phyloP scores from a whole-genome alignment of 2,329 filamentous ascomycete genomes.

The Xylariaceae sp. region DNA sequence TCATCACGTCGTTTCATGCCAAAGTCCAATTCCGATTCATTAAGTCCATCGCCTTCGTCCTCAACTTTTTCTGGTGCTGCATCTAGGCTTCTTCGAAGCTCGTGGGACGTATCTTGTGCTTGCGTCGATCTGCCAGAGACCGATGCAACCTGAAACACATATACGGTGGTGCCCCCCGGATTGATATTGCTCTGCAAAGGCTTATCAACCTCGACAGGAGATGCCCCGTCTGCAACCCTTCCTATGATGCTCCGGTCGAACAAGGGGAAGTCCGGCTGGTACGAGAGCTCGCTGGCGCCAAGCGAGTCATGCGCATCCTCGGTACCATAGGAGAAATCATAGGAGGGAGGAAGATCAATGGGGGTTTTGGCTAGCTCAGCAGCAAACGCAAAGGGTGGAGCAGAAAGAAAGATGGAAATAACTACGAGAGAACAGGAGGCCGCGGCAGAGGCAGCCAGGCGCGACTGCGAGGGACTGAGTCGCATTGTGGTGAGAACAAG shows the following conservation, averaged over 20 bases:
- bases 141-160: constrained; percentile 55
- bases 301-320: constrained; percentile 17
- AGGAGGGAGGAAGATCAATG: constrained; percentile 19
- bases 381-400: constrained; percentile 57
- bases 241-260: constrained; percentile 61
- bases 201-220: constrained; percentile 59
- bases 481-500: constrained; percentile 41
- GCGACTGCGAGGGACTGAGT: constrained; percentile 65
- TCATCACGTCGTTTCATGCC: constrained; percentile 27
- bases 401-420: constrained; percentile 56
- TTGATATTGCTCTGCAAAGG: constrained; percentile 54
- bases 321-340: constrained; percentile 20
- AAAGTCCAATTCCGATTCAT: constrained; percentile 14
- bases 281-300: constrained; percentile 33
- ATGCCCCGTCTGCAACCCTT: constrained; percentile 49
- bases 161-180: constrained; percentile 58
- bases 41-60: constrained; percentile 19
- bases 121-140: constrained; percentile 40
- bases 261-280: constrained; percentile 56
- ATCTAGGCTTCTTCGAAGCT: constrained; percentile 27
- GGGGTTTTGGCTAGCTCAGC: constrained; percentile 40
- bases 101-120: constrained; percentile 17
- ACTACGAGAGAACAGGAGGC: constrained; percentile 55
- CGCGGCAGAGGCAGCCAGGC: constrained; percentile 61
- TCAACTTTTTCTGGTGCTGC: constrained; percentile 14